Evolutionary conservation across 192 early-diverging fungal genomes (phyloP), one percentile per base, ranked within the genome.

Genomic region (Mortierella claussenii): DNA sequence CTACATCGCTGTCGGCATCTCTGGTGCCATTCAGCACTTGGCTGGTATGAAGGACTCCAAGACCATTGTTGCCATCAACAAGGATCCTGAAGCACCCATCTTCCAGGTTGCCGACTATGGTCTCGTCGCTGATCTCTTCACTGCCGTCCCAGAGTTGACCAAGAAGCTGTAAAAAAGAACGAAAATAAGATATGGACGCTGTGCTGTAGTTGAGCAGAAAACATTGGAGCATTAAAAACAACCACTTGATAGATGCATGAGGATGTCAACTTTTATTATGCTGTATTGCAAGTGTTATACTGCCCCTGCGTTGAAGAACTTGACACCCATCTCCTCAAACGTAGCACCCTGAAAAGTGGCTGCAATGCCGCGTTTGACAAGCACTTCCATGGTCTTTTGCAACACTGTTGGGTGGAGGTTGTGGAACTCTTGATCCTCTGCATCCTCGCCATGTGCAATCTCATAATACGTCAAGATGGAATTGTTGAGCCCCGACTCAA

Each of bases 11-110:
- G 92, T 97, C 64, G 97, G 95, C 55, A 96, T 99, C 55, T 96
- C 95, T 7, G 97, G 97, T 45, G 97, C 97, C 34, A 99, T 99
- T 78, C 92, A 96, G 88, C 96, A 96, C 69, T 80, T 98, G 85
- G 97, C 97, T 30, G 97, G 97, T 75, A 98, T 98, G 97, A 99
- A 99, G 85, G 97, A 99, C 78, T 95, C 93, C 83, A 99, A 99
- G 89, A 89, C 90, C 46, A 99, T 99, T 85, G 97, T 96, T 34
- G 94, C 95, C 56, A 97, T 99, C 83, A 99, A 99, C 91, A 97
- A 95, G 86, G 97, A 99, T 67, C 85, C 95, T 21, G 97, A 99
- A 65, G 96, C 95, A 26, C 97, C 97, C 33, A 99, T 99, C 51
- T 99, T 99, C 92, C 92, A 93, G 84, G 91, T 99, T 46, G 91